Evolutionary conservation across 225 moss, liverwort and hornwort species (phyloP).

Genomic region (Polytrichum formosum): DNA sequence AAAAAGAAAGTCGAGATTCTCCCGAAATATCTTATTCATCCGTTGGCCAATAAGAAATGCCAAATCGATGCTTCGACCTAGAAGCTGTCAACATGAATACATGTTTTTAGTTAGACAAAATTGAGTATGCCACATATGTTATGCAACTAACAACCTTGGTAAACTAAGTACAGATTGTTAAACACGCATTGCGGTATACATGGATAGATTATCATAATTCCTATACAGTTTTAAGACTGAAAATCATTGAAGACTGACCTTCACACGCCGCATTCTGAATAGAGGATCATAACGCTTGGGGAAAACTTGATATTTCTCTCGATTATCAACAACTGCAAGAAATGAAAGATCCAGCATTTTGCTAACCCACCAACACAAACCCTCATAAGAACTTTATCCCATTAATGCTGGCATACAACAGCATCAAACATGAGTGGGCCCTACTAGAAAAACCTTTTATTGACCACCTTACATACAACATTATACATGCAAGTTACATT

Average conservation of each 20-base stretch:
- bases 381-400: no score
- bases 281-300: conserved; percentile 88
- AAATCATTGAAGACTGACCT: conserved; percentile 40
- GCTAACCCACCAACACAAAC: conserved; percentile 53
- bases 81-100: conserved; percentile 48
- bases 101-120: neutral
- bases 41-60: conserved; percentile 84
- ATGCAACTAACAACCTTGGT: no score
- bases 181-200: no score
- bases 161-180: no score
- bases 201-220: no score
- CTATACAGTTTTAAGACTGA: no score
- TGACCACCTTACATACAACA: no score
- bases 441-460: no score
- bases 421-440: no score
- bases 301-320: conserved; percentile 67
- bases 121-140: no score
- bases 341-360: conserved; percentile 87
- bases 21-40: conserved; percentile 94
- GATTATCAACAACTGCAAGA: conserved; percentile 72
- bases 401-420: neutral
- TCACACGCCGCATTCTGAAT: conserved; percentile 87
- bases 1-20: conserved; percentile 86
- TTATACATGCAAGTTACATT: no score
- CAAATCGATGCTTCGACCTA: conserved; percentile 92